Percentiles rank a stretch among this genome's conserved stretches.
phyloP scores from a whole-genome alignment of 345 rosid species.

The Syzygium grande region DNA sequence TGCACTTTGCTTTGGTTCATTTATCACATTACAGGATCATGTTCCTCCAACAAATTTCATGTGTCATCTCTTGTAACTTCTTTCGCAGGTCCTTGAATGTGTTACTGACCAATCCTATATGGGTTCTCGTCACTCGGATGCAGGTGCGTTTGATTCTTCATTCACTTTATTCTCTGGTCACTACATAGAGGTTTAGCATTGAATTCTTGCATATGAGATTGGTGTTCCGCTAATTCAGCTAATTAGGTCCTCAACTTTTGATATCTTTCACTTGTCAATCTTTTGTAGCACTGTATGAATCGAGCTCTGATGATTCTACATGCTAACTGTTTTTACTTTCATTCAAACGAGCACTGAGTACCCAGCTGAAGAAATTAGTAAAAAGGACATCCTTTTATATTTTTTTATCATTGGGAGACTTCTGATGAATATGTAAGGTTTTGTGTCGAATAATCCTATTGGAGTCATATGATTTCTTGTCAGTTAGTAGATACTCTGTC shows the following conservation, averaged over 20 bases:
- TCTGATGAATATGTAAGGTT: background rate
- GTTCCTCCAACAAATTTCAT: background rate
- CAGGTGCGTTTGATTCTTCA: conserved; percentile 27
- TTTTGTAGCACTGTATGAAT: background rate
- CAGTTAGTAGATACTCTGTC: background rate
- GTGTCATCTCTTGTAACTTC: background rate
- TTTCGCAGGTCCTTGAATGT: conserved; percentile 60
- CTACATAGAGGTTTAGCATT: background rate
- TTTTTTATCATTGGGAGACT: background rate
- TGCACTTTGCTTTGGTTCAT: background rate
- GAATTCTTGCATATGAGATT: background rate
- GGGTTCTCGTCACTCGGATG: conserved; percentile 75
- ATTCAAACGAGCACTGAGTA: background rate
- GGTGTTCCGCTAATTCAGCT: background rate
- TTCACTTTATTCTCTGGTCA: background rate
- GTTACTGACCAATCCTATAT: conserved; percentile 48
- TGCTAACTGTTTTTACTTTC: background rate
- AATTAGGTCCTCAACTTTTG: background rate
- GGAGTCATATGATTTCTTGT: background rate
- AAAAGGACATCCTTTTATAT: background rate
- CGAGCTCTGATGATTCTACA: background rate
- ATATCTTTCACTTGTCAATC: background rate
- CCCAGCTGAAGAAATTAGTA: background rate
- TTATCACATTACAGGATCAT: background rate
- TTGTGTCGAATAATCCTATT: background rate